Conservation (phyloP, 2,329 filamentous ascomycete species). For the Stagonosporopsis chrysanthemi region DNA sequence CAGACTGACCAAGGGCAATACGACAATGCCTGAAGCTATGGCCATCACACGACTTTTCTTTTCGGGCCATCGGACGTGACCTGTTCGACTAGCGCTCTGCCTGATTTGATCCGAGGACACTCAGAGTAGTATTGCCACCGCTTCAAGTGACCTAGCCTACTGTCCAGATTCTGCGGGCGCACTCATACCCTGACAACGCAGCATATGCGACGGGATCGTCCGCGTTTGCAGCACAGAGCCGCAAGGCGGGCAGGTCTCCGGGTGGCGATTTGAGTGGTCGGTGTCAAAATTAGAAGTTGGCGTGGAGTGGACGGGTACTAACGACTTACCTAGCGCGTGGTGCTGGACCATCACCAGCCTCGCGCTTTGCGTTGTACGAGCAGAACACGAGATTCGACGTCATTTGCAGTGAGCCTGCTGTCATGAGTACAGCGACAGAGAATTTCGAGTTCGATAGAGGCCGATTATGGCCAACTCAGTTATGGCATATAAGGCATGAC, state of each 20-base stretch:
- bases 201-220: neutral
- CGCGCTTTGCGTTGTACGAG: slow-evolving; percentile 3
- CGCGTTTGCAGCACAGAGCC: neutral
- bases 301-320: slow-evolving; percentile 8
- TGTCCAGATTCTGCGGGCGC: neutral
- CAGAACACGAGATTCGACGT: slow-evolving; percentile 16
- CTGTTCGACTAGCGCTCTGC: neutral
- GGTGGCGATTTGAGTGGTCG: slow-evolving; percentile 3
- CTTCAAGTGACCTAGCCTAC: neutral
- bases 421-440: slow-evolving; percentile 1
- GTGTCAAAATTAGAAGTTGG: slow-evolving; percentile 12
- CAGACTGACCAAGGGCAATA: neutral
- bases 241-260: slow-evolving; percentile 3
- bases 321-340: slow-evolving; percentile 8
- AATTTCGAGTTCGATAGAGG: neutral
- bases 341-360: slow-evolving; percentile 9
- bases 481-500: slow-evolving; percentile 4
- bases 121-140: neutral
- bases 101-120: neutral
- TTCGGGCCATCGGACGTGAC: slow-evolving; percentile 5
- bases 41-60: slow-evolving; percentile 3
- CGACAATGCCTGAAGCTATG: slow-evolving; percentile 1
- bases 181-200: slow-evolving; percentile 3
- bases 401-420: slow-evolving; percentile 3
- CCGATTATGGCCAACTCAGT: neutral